These are phyloP conservation scores for Verticillium tricorpus DNA, from an alignment of 2,329 filamentous ascomycete genomes.

Conservation along the genomic window DNA sequence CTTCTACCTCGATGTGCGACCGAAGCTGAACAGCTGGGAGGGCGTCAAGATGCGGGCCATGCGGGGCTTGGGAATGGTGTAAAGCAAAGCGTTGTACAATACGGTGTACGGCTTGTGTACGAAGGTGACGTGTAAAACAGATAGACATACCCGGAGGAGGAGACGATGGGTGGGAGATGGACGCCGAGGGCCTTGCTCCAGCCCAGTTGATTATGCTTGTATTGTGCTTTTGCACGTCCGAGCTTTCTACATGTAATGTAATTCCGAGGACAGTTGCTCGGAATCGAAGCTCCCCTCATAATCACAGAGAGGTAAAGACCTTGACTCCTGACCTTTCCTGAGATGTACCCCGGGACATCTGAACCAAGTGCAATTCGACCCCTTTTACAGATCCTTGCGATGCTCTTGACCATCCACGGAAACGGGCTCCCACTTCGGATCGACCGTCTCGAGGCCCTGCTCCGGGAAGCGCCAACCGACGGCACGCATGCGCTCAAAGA, in stretches of 20 bases:
- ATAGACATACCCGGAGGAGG: neutral
- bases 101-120: neutral
- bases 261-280: neutral
- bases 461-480: neutral
- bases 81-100: neutral
- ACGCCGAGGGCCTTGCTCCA: neutral
- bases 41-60: conserved; percentile 62
- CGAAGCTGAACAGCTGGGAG: conserved; percentile 65
- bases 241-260: neutral
- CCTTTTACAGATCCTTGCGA: neutral
- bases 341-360: no score
- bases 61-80: conserved; percentile 46
- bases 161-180: neutral
- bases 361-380: neutral
- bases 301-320: neutral
- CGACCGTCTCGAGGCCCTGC: conserved; percentile 1
- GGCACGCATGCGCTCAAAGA: neutral
- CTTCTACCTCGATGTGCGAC: conserved; percentile 65
- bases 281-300: neutral
- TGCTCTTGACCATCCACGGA: neutral
- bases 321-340: no score
- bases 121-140: neutral
- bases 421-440: neutral
- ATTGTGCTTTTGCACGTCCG: neutral
- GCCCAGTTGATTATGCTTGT: neutral